phyloP scores from a whole-genome alignment of 1,284 basidiomycete genomes.

The Takashimella koratensis region DNA sequence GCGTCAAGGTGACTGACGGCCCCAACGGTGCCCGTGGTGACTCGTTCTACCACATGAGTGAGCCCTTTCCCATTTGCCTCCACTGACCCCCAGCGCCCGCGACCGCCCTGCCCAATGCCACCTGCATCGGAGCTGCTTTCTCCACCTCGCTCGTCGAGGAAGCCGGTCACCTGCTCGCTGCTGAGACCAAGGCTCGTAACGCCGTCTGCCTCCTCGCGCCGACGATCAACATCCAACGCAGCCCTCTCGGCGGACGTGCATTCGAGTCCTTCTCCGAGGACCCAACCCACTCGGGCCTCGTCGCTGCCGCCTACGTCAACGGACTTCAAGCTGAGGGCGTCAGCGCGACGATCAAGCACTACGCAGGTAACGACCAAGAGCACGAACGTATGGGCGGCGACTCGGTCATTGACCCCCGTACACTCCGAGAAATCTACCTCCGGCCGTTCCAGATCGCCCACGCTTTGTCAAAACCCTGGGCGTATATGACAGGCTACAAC shows the following conservation, averaged over 20 bases:
- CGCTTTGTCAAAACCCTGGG: slow-evolving; percentile 55
- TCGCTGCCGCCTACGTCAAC: slow-evolving; percentile 67
- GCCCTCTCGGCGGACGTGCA: slow-evolving; percentile 65
- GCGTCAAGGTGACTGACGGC: slow-evolving; percentile 36
- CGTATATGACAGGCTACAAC: slow-evolving; percentile 51
- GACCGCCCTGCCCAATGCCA: slow-evolving; percentile 69
- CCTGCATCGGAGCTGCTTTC: slow-evolving; percentile 27
- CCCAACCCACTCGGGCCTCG: slow-evolving; percentile 64
- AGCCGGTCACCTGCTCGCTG: slow-evolving; percentile 60
- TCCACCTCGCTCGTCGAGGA: slow-evolving; percentile 60
- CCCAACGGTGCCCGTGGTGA: slow-evolving; percentile 36
- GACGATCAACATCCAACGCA: slow-evolving; percentile 75
- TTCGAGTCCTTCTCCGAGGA: slow-evolving; percentile 70
- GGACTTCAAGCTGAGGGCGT: slow-evolving; percentile 69
- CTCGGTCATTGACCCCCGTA: slow-evolving; percentile 49
- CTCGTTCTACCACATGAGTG: slow-evolving; percentile 29
- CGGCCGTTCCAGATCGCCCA: slow-evolving; percentile 74
- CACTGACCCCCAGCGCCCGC: slow-evolving; percentile 42
- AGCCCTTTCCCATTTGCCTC: slow-evolving; percentile 9
- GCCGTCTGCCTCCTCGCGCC: slow-evolving; percentile 67
- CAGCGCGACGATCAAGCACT: slow-evolving; percentile 52
- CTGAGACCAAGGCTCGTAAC: slow-evolving; percentile 66
- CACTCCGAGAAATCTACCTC: slow-evolving; percentile 75
- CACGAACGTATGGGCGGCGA: slow-evolving; percentile 34
- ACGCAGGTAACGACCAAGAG: slow-evolving; percentile 47